Conservation (phyloP, 164 flowering plant species). For the Piper longum region DNA sequence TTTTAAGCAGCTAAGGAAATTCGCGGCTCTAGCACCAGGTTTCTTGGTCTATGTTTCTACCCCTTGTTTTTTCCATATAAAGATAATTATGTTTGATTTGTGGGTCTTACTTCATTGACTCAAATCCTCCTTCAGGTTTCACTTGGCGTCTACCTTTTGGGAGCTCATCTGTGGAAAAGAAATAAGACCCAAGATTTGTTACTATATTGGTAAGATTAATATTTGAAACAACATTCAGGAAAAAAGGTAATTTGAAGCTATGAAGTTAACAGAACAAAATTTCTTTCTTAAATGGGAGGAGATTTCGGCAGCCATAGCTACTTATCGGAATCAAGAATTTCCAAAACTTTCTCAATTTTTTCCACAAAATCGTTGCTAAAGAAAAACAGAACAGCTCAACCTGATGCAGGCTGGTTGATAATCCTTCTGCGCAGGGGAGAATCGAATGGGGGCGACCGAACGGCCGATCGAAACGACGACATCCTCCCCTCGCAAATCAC, state of each 20-base stretch:
- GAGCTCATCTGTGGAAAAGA: background rate
- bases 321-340: too few species aligned
- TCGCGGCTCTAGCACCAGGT: too few species aligned
- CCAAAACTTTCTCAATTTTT: too few species aligned
- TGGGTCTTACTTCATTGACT: slow-evolving; percentile 1
- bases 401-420: slow-evolving; percentile 6
- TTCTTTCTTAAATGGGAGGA: background rate
- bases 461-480: slow-evolving; percentile 34
- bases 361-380: too few species aligned
- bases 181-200: background rate
- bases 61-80: too few species aligned
- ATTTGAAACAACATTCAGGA: background rate
- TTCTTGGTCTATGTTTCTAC: too few species aligned
- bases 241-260: background rate
- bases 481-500: slow-evolving; percentile 58
- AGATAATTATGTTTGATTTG: background rate
- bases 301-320: too few species aligned
- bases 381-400: too few species aligned
- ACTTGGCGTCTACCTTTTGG: background rate
- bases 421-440: slow-evolving; percentile 21
- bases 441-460: slow-evolving; percentile 33
- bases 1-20: background rate
- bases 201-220: background rate
- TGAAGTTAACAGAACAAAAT: background rate
- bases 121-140: background rate